Conservation (phyloP, 345 rosid genomes). For the Camelina hispida region DNA sequence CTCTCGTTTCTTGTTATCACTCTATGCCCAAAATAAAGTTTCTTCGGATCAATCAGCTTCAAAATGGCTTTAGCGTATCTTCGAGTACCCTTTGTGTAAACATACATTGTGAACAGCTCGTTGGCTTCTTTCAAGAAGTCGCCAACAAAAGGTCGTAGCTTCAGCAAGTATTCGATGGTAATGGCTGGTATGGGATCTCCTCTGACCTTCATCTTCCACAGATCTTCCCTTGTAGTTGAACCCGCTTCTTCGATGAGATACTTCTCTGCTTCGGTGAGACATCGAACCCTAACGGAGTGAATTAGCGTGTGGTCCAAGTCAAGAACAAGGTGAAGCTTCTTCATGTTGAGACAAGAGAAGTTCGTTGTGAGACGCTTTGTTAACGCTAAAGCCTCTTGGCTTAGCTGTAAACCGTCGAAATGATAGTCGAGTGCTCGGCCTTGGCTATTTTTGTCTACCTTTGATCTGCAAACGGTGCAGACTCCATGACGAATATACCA, state of each 20-base stretch:
- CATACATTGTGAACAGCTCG: constrained; percentile 25
- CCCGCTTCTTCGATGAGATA: constrained; percentile 24
- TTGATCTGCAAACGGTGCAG: constrained; percentile 10
- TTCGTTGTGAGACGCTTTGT: constrained; percentile 1
- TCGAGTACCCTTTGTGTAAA: constrained; percentile 33
- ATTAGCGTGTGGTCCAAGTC: constrained; percentile 38
- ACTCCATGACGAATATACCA: constrained; percentile 2
- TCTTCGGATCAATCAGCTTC: constrained; percentile 32
- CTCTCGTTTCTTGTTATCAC: constrained; percentile 31
- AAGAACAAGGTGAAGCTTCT: constrained; percentile 36
- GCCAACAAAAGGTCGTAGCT: constrained; percentile 26
- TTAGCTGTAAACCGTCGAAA: constrained; percentile 15
- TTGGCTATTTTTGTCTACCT: not conserved
- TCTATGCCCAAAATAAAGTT: constrained; percentile 20
- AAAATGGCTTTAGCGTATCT: not conserved
- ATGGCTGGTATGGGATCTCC: not conserved
- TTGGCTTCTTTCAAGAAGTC: constrained; percentile 28
- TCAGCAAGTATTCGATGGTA: not conserved
- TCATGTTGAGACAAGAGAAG: constrained; percentile 14
- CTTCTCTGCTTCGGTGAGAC: constrained; percentile 14
- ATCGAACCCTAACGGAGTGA: not conserved
- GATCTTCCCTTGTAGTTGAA: constrained; percentile 13
- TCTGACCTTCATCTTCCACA: not conserved
- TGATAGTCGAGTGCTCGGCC: constrained; percentile 4
- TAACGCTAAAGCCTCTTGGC: constrained; percentile 11